Conservation (phyloP, 208 protist species). For the Acanthamoeba polyphaga region DNA sequence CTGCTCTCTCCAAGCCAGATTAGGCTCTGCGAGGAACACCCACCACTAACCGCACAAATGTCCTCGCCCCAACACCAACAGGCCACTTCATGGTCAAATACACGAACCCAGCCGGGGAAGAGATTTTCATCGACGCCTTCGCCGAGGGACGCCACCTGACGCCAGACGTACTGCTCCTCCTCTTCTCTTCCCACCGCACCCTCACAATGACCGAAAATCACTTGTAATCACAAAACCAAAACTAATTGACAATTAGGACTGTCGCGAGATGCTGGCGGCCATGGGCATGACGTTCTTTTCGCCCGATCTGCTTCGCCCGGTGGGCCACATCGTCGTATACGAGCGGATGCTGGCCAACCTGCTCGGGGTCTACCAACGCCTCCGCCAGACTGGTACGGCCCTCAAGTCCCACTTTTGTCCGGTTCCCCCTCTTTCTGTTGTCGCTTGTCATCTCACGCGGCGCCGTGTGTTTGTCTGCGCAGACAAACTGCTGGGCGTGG, state of each 20-base stretch:
- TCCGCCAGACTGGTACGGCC: neutral
- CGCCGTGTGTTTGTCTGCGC: neutral
- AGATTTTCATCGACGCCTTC: conserved; percentile 25
- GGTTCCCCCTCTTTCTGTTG: neutral
- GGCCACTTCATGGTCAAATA: conserved; percentile 17
- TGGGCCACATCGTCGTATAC: neutral
- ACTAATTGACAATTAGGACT: neutral
- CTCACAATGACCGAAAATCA: no score
- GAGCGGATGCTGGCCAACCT: conserved; percentile 21
- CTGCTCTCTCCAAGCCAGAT: neutral
- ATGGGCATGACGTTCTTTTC: conserved; percentile 10
- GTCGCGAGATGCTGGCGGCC: neutral
- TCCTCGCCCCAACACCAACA: neutral
- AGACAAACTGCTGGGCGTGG: conserved; percentile 9
- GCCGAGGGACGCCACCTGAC: neutral
- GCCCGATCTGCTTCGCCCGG: neutral
- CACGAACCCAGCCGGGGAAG: neutral
- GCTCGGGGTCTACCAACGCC: neutral
- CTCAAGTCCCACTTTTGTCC: neutral
- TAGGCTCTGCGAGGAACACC: neutral
- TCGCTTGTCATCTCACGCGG: neutral
- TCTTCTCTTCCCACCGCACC: no score
- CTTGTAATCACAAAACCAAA: neutral
- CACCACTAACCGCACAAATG: neutral
- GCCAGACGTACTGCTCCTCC: neutral